Base-by-base conservation (phyloP, 768 basidiomycete genomes). In the Boletus subcaerulescens region DNA sequence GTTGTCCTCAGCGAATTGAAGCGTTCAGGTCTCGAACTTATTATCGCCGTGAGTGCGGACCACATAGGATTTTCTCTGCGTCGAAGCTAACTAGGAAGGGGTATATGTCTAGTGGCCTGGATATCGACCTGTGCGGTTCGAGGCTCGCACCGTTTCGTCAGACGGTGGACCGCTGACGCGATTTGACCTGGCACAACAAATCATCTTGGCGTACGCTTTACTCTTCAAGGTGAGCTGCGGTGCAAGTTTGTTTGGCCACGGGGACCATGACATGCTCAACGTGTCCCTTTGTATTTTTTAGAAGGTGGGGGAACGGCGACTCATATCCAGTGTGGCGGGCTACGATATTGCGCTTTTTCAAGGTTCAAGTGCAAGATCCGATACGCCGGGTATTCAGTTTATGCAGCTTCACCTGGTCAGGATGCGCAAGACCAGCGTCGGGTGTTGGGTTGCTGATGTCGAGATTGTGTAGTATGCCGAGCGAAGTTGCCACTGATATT, bases 341-440 rank as follows among this genome's bases (percentile, higher is more conserved):
- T 60, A 31, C n/a, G 45, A 53, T 15, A 58, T 62, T 4, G 48
- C 60, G n/a, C 50, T 62, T n/a, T 49, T 44, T 38, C 60, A 53
- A 39, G 60, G 52, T 13, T 8, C 0, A 7, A n/a, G n/a, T 7
- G 2, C 36, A 10, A 44, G 41, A 6, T 1, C 26, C 1, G 52
- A 18, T 26, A 48, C 55, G 40, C 40, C 24, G 20, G 61, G 60
- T 5, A 26, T 58, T 6, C 60, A 54, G 22, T 6, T 62, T 0
- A 5, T 4, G 20, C 56, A 62, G 8, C 56, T 62, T 17, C 39
- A 50, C 48, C 43, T 61, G 1, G 43, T 58, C 9, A 20, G 50
- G 29, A 3, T 62, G 5, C 45, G 60, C 13, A 36, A 41, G 2
- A 48, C 29, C 11, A 8, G 15, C 5, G 26, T 17, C 8, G 52